A percentile compares a stretch with the other conserved stretches of the same genome.
Evolutionary conservation across 2,329 filamentous ascomycete species (phyloP).

Genomic region (Didymella glomerata): DNA sequence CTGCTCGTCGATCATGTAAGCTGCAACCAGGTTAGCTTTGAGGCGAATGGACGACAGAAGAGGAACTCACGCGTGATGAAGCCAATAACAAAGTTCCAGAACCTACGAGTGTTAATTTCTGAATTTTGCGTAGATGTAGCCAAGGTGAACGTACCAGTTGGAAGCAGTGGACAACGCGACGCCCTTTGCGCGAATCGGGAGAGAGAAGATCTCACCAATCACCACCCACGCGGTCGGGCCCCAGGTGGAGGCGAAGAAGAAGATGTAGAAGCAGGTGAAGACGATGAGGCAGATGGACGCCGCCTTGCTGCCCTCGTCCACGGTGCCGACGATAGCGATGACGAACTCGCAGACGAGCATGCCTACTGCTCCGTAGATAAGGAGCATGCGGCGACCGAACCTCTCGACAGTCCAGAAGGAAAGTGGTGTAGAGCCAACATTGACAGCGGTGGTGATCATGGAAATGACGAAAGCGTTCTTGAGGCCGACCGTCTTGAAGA

Average conservation of each 20-base stretch:
- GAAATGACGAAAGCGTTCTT: constrained; percentile 81
- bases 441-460: constrained; percentile 86
- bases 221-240: constrained; percentile 76
- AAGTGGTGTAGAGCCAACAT: constrained; percentile 83
- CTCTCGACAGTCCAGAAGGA: constrained; percentile 88
- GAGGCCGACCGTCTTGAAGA: constrained; percentile 82
- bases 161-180: constrained; percentile 86
- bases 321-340: constrained; percentile 72
- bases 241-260: constrained; percentile 91
- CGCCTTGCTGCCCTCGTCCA: constrained; percentile 55
- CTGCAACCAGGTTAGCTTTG: no score
- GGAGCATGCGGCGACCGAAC: constrained; percentile 80
- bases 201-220: constrained; percentile 79
- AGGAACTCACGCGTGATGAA: constrained; percentile 58
- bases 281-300: constrained; percentile 70
- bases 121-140: no score
- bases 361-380: constrained; percentile 79
- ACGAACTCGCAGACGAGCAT: constrained; percentile 91
- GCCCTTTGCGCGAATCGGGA: constrained; percentile 87
- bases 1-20: constrained; percentile 73
- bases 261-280: constrained; percentile 92
- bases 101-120: constrained; percentile 48
- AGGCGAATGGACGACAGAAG: no score
- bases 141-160: constrained; percentile 65
- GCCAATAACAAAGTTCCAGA: constrained; percentile 76